phyloP scores from a whole-genome alignment of 1,284 basidiomycete species.

The Cryptococcus sp. region DNA sequence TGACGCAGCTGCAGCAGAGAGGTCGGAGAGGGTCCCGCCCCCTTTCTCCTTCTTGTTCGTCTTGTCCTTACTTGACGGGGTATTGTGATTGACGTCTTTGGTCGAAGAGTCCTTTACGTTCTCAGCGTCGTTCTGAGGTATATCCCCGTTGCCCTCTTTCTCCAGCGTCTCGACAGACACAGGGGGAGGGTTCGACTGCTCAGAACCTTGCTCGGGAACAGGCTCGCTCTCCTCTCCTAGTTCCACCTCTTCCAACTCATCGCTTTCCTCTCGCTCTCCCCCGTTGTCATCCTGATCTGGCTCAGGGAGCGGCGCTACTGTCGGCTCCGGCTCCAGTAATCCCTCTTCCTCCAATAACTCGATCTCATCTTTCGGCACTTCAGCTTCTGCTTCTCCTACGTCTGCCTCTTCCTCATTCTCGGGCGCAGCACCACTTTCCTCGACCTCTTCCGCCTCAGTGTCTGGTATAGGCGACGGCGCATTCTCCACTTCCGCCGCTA shows the following conservation, averaged over 20 bases:
- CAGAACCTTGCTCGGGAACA: neutral
- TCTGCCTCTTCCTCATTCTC: conserved; percentile 5
- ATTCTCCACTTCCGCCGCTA: conserved; percentile 1
- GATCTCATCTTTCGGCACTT: conserved; percentile 41
- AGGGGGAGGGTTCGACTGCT: neutral
- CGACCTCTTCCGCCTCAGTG: neutral
- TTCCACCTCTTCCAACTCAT: neutral
- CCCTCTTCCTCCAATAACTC: conserved; percentile 41
- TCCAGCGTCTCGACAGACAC: neutral
- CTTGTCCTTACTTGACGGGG: neutral
- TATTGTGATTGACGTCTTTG: neutral
- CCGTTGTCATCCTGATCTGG: neutral
- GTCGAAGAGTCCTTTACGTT: neutral
- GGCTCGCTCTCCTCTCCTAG: neutral
- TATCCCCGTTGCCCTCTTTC: neutral
- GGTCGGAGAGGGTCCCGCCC: too few species aligned
- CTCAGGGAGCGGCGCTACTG: conserved; percentile 14
- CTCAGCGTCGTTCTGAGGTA: neutral
- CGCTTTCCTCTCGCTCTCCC: neutral
- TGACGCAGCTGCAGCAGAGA: too few species aligned
- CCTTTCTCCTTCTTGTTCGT: neutral
- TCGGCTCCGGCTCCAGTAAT: conserved; percentile 16
- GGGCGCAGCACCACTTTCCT: neutral
- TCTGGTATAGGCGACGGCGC: neutral
- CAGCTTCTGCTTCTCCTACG: conserved; percentile 9